Conservation (phyloP, 805 yeast species). For the Kodamaea laetipori region DNA sequence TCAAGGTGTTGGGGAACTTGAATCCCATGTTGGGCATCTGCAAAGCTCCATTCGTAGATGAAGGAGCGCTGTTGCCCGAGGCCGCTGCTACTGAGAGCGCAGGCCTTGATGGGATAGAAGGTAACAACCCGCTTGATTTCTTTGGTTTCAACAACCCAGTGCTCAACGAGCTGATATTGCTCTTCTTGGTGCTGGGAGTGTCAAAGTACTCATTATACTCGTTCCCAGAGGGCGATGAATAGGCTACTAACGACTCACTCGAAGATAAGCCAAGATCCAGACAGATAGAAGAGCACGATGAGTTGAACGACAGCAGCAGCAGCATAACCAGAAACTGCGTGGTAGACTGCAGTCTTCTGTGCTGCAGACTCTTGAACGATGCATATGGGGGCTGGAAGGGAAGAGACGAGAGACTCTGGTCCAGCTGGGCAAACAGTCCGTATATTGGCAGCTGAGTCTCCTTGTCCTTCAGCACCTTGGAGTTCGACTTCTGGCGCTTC, state of each 20-base stretch:
- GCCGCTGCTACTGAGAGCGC: slow-evolving; percentile 4
- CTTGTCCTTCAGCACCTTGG: slow-evolving; percentile 12
- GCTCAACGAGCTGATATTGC: slow-evolving; percentile 8
- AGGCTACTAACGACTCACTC: slow-evolving; percentile 32
- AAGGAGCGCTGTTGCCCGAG: not conserved
- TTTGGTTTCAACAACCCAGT: slow-evolving; percentile 14
- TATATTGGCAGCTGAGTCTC: slow-evolving; percentile 3
- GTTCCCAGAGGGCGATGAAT: slow-evolving; percentile 24
- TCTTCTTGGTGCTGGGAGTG: slow-evolving; percentile 14
- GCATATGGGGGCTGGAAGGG: slow-evolving; percentile 7
- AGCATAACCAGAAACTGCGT: slow-evolving; percentile 9
- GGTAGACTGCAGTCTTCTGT: slow-evolving; percentile 6
- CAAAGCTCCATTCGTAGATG: slow-evolving; percentile 3
- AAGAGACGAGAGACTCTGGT: slow-evolving; percentile 1
- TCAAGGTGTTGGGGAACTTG: slow-evolving; percentile 18
- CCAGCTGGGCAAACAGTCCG: not conserved
- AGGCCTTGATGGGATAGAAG: slow-evolving; percentile 1
- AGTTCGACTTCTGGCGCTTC: slow-evolving; percentile 32
- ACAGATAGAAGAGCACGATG: slow-evolving; percentile 31
- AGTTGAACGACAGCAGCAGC: slow-evolving; percentile 22
- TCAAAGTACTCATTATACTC: slow-evolving; percentile 31
- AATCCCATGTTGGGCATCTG: slow-evolving; percentile 8
- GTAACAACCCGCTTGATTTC: slow-evolving; percentile 14
- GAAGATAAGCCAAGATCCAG: slow-evolving; percentile 33
- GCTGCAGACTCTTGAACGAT: slow-evolving; percentile 7